These are phyloP conservation scores for Pseudogymnoascus sp. DNA, from an alignment of 2,329 filamentous ascomycete genomes.

Conservation along the genomic window DNA sequence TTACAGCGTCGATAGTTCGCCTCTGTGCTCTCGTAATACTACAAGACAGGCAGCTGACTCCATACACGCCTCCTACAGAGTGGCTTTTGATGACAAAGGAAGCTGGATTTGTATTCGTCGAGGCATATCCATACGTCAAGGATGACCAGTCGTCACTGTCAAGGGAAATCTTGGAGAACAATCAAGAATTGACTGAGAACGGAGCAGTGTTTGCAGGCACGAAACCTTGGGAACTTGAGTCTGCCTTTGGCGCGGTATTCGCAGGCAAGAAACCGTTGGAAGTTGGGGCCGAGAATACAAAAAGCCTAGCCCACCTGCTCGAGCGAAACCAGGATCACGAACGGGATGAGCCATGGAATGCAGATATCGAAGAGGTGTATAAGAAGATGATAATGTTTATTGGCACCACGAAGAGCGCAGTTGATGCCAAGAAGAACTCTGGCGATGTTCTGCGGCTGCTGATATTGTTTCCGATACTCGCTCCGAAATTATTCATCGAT, in stretches of 20 bases:
- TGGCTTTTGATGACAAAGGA: conserved; percentile 16
- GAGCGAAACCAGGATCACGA: conserved; percentile 12
- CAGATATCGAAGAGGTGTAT: conserved; percentile 15
- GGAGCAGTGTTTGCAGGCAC: conserved; percentile 11
- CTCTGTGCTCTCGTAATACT: conserved; percentile 16
- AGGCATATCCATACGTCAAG: conserved; percentile 14
- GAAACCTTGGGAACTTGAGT: conserved; percentile 13
- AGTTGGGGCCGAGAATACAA: not conserved
- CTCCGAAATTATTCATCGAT: conserved; percentile 15
- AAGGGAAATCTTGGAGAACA: conserved; percentile 11
- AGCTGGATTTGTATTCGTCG: conserved; percentile 11
- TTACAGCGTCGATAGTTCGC: conserved; percentile 16
- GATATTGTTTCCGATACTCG: conserved; percentile 14
- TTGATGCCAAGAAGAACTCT: conserved; percentile 9
- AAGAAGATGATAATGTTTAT: conserved; percentile 16
- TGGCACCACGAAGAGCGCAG: conserved; percentile 11
- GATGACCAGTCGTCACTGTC: conserved; percentile 12
- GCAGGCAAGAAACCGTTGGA: conserved; percentile 12
- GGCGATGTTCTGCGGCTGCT: conserved; percentile 11
- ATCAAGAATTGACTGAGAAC: conserved; percentile 8
- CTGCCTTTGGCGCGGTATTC: conserved; percentile 9
- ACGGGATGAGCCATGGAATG: conserved; percentile 16
- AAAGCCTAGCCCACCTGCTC: not conserved
- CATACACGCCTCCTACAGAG: conserved; percentile 16
- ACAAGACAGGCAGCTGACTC: conserved; percentile 12